Base-by-base conservation (phyloP, 495 filamentous ascomycete species). In the Saxophila tyrrhenica region DNA sequence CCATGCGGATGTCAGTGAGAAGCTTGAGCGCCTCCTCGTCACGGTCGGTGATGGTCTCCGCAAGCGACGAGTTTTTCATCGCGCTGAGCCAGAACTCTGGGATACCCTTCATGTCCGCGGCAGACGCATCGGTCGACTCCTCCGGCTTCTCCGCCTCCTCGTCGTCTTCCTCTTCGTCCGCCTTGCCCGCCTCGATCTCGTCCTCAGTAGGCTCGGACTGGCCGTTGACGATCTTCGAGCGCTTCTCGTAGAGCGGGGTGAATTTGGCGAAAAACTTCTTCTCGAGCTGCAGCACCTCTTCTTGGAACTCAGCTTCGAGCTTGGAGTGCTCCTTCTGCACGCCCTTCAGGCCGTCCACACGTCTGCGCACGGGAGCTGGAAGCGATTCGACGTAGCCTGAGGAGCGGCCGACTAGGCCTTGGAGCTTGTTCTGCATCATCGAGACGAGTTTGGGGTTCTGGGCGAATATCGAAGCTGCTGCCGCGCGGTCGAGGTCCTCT, bases 201-300 rank as follows among this genome's bases (percentile, higher is more conserved):
- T 78, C 78, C 38, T 90, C 86, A 46, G 82, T 90, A 25, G 94
- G 94, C 72, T 99, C 94, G 15, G 74, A 67, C 56, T 70, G 72
- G 63, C 94, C 94, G 71, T 96, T 97, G 65, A 99, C 78, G 64
- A 99, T 96, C 56, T 83, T 79, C 46, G 92, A 78, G 65, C 94
- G 90, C 77, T 90, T 87, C 78, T 97, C 74, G 72, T 99, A 99
- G 35, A 99, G 82, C 50, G 94, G 94, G 25, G 89, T 95, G 73
- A 94, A 99, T 72, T 96, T 97, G 67, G 85, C 86, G 59, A 99
- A 96, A 71, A 92, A 99, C 72, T 94, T 94, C 80, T 99, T 99
- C 77, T 99, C 94, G 20, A 99, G 79, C 67, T 95, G 82, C 59
- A 99, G 76, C 44, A 99, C 88, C 72, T 96, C 94, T 68, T 97